Conservation (phyloP, 805 yeast species). For the Metschnikowia orientalis region DNA sequence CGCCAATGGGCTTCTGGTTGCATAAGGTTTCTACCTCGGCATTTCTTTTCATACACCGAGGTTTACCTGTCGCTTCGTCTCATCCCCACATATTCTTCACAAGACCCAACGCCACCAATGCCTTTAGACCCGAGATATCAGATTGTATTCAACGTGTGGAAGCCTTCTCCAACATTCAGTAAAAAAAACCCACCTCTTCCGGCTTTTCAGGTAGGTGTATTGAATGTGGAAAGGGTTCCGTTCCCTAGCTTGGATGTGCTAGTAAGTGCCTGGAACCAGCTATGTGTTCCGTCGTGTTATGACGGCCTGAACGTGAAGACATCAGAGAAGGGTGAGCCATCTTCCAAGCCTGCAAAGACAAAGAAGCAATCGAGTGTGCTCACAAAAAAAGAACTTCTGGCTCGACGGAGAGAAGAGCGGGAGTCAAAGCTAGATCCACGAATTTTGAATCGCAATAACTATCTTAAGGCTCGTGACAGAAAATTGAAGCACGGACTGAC, state of each 20-base stretch:
- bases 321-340: constrained; percentile 5
- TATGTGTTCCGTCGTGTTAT: too few species aligned
- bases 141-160: constrained; percentile 72
- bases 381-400: constrained; percentile 25
- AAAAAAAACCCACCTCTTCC: constrained; percentile 68
- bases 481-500: constrained; percentile 49
- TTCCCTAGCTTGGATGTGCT: constrained; percentile 49
- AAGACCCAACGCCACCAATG: constrained; percentile 9
- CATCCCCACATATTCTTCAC: constrained; percentile 16
- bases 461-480: constrained; percentile 29
- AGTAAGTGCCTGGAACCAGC: constrained; percentile 23
- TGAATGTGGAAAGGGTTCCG: constrained; percentile 39
- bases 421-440: constrained; percentile 24
- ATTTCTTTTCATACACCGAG: constrained; percentile 25
- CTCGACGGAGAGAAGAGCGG: constrained; percentile 24
- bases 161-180: constrained; percentile 67
- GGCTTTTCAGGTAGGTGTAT: constrained; percentile 66
- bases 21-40: too few species aligned
- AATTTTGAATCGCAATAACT: constrained; percentile 24
- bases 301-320: constrained; percentile 1
- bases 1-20: too few species aligned
- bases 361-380: constrained; percentile 16
- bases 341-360: not conserved
- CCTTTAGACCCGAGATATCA: constrained; percentile 15
- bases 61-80: constrained; percentile 22